Evolutionary conservation across 805 yeast genomes (phyloP).

Genomic region (Myxozyma nipponensis): DNA sequence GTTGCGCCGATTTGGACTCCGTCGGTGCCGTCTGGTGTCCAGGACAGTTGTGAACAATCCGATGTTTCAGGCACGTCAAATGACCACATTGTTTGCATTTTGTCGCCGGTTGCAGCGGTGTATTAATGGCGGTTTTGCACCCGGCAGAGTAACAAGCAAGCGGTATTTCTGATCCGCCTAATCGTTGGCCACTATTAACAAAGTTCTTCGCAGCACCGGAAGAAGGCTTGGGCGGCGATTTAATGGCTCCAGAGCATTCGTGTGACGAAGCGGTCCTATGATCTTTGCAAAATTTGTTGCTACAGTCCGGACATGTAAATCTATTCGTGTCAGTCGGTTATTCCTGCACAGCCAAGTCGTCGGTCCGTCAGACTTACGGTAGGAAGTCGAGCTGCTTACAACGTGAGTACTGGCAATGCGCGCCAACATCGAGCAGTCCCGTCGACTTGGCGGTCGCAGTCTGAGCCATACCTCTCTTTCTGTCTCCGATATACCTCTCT

Average conservation of each 20-base stretch:
- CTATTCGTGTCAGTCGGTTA: constrained; percentile 2
- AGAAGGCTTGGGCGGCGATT: constrained; percentile 1
- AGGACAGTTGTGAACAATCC: constrained; percentile 27
- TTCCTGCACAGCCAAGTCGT: background rate
- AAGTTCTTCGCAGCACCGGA: background rate
- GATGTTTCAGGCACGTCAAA: constrained; percentile 36
- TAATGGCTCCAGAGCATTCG: constrained; percentile 30
- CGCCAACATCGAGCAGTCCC: constrained; percentile 52
- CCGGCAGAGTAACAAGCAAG: constrained; percentile 11
- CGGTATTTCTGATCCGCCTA: constrained; percentile 36
- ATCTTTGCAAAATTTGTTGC: constrained; percentile 46
- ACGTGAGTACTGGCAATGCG: constrained; percentile 44
- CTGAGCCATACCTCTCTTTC: no score
- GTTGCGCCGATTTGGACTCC: constrained; percentile 6
- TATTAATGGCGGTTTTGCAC: constrained; percentile 13
- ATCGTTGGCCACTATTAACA: constrained; percentile 7
- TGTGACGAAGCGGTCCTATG: constrained; percentile 45
- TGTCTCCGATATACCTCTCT: no score
- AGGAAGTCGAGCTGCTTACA: constrained; percentile 56
- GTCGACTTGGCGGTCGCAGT: constrained; percentile 8
- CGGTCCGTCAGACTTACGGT: constrained; percentile 37
- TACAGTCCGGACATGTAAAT: constrained; percentile 50
- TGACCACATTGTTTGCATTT: constrained; percentile 52
- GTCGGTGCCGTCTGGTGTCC: constrained; percentile 7
- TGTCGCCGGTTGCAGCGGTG: constrained; percentile 44